Evolutionary conservation across 192 early-diverging fungal genomes (phyloP).

Genomic region (Geosiphon pyriformis): DNA sequence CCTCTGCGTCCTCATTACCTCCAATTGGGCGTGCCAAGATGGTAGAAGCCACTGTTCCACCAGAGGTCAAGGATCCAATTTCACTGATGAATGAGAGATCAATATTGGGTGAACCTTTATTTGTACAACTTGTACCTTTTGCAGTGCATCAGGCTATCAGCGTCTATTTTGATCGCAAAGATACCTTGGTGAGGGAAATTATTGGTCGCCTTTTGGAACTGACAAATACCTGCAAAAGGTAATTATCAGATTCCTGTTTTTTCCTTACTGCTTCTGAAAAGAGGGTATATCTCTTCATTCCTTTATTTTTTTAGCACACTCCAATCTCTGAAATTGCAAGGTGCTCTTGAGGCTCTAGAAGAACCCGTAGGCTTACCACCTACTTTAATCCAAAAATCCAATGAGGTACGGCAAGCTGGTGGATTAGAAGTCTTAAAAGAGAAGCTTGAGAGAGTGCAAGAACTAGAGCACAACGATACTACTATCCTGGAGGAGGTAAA

Average conservation of each 20-base stretch:
- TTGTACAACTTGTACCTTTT: conserved; percentile 82
- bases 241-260: not conserved
- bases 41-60: conserved; percentile 54
- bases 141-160: conserved; percentile 86
- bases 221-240: conserved; percentile 63
- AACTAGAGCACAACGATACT: conserved; percentile 44
- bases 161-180: conserved; percentile 79
- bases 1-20: conserved; percentile 50
- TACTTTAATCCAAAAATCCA: conserved; percentile 59
- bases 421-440: conserved; percentile 59
- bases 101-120: conserved; percentile 65
- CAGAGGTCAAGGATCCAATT: conserved; percentile 60
- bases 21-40: conserved; percentile 64
- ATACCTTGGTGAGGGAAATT: conserved; percentile 66
- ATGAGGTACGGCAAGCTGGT: conserved; percentile 69
- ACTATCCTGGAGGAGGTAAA: conserved; percentile 59
- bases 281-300: not conserved
- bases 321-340: conserved; percentile 63
- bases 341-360: conserved; percentile 64
- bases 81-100: conserved; percentile 54
- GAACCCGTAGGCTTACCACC: conserved; percentile 75
- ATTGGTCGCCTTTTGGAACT: conserved; percentile 60
- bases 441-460: conserved; percentile 56
- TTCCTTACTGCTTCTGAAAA: not conserved
- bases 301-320: conserved; percentile 41